These are phyloP conservation scores for Iris pallida DNA, from an alignment of 116 monocot genomes.

Conservation along the genomic window DNA sequence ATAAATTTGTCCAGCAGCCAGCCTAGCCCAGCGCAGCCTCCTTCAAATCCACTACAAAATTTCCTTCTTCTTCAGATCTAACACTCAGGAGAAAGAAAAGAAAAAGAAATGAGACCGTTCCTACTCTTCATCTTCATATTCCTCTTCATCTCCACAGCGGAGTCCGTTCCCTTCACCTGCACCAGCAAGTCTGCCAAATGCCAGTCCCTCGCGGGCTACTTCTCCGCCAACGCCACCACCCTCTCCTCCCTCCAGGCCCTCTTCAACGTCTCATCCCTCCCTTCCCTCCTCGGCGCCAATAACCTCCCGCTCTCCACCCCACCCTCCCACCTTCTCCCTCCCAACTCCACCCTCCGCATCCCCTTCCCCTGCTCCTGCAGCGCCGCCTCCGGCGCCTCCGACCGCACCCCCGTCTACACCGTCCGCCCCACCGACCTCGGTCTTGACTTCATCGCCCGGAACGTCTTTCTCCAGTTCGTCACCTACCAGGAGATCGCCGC, in stretches of 20 bases:
- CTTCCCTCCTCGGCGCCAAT: conserved; percentile 42
- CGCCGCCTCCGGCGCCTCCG: conserved; percentile 28
- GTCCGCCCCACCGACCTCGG: conserved; percentile 31
- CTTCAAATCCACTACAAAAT: too few relatives aligned
- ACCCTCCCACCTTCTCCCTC: conserved; percentile 14
- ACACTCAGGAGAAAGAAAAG: not conserved
- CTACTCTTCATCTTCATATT: conserved; percentile 4
- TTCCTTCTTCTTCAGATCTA: too few relatives aligned
- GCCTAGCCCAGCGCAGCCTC: too few relatives aligned
- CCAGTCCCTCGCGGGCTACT: conserved; percentile 34
- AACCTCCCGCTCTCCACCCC: conserved; percentile 31
- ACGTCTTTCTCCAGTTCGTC: conserved; percentile 36
- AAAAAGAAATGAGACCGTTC: conserved; percentile 1
- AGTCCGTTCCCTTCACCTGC: conserved; percentile 35
- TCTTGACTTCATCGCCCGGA: conserved; percentile 51
- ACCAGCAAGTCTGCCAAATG: conserved; percentile 18
- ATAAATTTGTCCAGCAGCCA: too few relatives aligned
- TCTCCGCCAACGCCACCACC: conserved; percentile 38
- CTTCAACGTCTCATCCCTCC: conserved; percentile 39
- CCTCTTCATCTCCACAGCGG: conserved; percentile 4
- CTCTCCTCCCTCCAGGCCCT: conserved; percentile 31
- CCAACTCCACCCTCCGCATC: conserved; percentile 35
- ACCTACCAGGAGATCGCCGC: conserved; percentile 49
- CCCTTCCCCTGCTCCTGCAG: conserved; percentile 61
- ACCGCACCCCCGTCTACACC: conserved; percentile 41